phyloP scores from a whole-genome alignment of 129 eudicot genomes.

The Tagetes patula region DNA sequence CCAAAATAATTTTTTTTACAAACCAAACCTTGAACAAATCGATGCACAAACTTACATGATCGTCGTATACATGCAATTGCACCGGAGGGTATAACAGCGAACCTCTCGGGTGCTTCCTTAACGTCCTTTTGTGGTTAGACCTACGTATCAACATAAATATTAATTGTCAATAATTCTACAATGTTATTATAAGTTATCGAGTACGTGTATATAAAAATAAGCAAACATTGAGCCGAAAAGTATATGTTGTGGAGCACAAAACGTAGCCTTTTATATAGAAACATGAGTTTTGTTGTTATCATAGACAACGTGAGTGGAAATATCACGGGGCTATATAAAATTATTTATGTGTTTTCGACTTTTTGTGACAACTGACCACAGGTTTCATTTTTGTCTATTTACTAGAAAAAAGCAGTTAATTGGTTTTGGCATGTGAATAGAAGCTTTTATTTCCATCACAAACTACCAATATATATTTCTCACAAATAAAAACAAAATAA shows the following conservation, averaged over 20 bases:
- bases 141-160: not conserved
- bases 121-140: constrained; percentile 17
- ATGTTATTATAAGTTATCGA: too few relatives aligned
- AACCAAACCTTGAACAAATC: not conserved
- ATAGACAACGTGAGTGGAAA: constrained; percentile 35
- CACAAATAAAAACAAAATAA: not conserved
- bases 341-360: constrained; percentile 15
- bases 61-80: constrained; percentile 30
- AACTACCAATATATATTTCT: not conserved
- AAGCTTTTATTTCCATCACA: not conserved
- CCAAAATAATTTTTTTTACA: too few relatives aligned
- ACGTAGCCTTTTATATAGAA: not conserved
- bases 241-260: not conserved
- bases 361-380: constrained; percentile 35
- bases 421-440: constrained; percentile 18
- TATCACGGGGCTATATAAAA: constrained; percentile 33
- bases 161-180: not conserved
- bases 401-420: constrained; percentile 10
- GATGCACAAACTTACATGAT: constrained; percentile 25
- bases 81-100: constrained; percentile 35
- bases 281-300: not conserved
- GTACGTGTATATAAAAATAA: not conserved
- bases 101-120: not conserved
- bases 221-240: constrained; percentile 12
- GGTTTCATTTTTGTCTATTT: constrained; percentile 29